These are phyloP conservation scores for Talaromyces sp. DNA, from an alignment of 2,329 filamentous ascomycete genomes.

Conservation along the genomic window DNA sequence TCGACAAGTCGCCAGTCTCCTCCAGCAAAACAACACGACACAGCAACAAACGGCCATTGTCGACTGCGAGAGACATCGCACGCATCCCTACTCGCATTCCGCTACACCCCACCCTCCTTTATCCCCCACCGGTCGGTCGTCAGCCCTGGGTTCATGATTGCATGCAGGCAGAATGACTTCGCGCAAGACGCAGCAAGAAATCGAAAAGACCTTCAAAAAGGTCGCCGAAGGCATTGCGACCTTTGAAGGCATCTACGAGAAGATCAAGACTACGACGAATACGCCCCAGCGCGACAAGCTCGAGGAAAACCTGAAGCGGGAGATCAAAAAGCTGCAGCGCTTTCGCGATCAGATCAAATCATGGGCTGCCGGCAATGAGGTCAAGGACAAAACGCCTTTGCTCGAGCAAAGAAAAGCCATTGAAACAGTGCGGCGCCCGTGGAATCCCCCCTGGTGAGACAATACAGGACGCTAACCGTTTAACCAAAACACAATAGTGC, in stretches of 20 bases:
- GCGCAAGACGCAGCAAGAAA: conserved; percentile 94
- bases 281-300: conserved; percentile 96
- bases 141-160: conserved; percentile 6
- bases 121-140: neutral
- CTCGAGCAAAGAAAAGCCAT: conserved; percentile 92
- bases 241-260: conserved; percentile 95
- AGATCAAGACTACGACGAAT: conserved; percentile 90
- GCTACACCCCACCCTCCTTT: neutral
- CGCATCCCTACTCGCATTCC: neutral
- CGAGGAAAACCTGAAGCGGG: conserved; percentile 95
- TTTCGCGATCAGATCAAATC: conserved; percentile 98
- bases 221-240: conserved; percentile 85
- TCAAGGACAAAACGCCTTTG: conserved; percentile 97
- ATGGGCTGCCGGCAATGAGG: conserved; percentile 96
- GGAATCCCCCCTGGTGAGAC: neutral
- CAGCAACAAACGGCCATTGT: neutral
- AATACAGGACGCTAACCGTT: conserved; percentile 20
- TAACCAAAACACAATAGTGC: conserved; percentile 27
- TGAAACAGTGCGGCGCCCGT: conserved; percentile 65
- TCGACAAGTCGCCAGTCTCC: neutral
- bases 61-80: neutral
- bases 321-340: conserved; percentile 99
- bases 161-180: conserved; percentile 66
- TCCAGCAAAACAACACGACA: neutral
- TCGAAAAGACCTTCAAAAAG: conserved; percentile 99